These are phyloP conservation scores for Pyrus communis DNA, from an alignment of 306 rosid genomes.

Conservation along the genomic window DNA sequence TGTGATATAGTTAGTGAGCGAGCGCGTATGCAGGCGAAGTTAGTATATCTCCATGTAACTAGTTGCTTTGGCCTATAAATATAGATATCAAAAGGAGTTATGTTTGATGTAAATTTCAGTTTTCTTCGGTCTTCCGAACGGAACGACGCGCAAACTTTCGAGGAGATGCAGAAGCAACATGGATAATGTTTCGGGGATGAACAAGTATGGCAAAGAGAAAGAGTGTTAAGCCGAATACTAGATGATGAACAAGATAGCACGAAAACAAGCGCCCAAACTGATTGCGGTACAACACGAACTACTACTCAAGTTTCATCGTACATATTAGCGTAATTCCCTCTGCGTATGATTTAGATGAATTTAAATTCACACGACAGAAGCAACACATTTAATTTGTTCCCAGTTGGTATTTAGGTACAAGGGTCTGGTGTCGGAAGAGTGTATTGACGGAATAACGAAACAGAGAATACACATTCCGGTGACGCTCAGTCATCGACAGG, in stretches of 20 bases:
- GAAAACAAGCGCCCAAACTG: background rate
- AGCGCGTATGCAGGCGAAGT: background rate
- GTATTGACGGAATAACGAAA: background rate
- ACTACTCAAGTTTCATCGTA: background rate
- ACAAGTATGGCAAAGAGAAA: background rate
- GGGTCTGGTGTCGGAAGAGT: background rate
- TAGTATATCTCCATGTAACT: background rate
- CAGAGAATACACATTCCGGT: background rate
- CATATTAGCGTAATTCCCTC: background rate
- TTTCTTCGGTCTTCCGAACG: background rate
- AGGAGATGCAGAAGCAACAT: background rate
- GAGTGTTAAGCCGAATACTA: too few species aligned
- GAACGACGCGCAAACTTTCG: background rate
- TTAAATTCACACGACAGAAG: background rate
- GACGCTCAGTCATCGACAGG: constrained; percentile 78
- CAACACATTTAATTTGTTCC: background rate
- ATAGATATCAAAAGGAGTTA: background rate
- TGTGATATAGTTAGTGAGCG: constrained; percentile 11
- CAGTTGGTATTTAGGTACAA: background rate
- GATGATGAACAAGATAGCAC: background rate
- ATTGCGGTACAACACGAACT: background rate
- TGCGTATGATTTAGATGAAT: background rate
- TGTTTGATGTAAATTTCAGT: background rate
- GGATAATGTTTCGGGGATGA: too few species aligned
- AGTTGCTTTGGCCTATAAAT: background rate